Base-by-base conservation (phyloP, 495 filamentous ascomycete genomes). In the Lepidopterella palustris region DNA sequence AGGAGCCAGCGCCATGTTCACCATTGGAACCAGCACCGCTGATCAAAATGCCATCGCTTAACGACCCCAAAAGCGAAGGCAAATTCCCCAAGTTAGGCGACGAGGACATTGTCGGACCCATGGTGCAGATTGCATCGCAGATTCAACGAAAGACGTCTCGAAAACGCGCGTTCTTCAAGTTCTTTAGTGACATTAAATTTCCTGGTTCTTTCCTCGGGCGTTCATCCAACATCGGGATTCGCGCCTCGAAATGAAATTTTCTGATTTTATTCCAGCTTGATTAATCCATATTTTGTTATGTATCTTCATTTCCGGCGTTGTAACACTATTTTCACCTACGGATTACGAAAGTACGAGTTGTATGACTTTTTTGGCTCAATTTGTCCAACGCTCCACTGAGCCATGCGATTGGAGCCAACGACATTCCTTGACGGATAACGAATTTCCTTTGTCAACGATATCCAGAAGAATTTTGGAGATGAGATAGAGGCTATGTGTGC, bases 71-170 rank as follows among this genome's bases (percentile, higher is more conserved):
- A 59, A 83, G 84, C 70, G 84, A 88, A 59, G 83, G 82, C 50
- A 96, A 96, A 73, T 96, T 96, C 63, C 89, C 88, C 25, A 84
- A 87, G 59, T 80, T 92, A 50, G 90, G 89, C 26, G 90, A 96
- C 64, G 85, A 89, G 55, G 90, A 95, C 69, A 93, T 96, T 59
- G 90, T 97, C 13, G 92, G 91, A 0, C 91, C 92, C 3, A 97
- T 97, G 92, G 82, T 84, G 11, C 80, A 85, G 52, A 80, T 84
- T 45, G 66, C 70, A 15, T 53, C 70, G 4, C 69, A 71, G 57
- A 64, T 72, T 24, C 68, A 68, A 26, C 59, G 50, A 25, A 56
- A 20, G 11, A 63, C 69, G 1, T 68, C 56, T 2, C 72, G 71
- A 55, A 76, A 75, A 63, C 67, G 68, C 13, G 70, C 68, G 23